A percentile compares a stretch with the other conserved stretches of the same genome.
Conservation (phyloP, 148 eudicot genomes). For the Beta vulgaris region DNA sequence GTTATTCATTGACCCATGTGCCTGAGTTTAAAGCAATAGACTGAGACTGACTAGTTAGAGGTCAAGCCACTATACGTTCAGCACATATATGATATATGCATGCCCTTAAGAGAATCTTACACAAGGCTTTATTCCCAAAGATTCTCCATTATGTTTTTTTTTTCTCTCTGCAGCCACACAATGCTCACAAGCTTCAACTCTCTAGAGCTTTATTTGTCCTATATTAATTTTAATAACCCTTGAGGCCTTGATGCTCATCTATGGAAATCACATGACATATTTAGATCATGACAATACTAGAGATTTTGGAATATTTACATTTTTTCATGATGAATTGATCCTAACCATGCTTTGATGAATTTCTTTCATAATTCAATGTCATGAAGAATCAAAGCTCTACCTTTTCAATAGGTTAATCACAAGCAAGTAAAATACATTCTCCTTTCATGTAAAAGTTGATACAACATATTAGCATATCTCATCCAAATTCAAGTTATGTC, state of each 20-base stretch:
- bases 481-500: no score
- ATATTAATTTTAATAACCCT: background rate
- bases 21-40: no score
- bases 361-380: background rate
- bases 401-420: background rate
- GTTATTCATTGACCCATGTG: background rate
- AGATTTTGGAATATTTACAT: conserved; percentile 1
- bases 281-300: background rate
- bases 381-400: background rate
- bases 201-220: background rate
- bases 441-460: background rate
- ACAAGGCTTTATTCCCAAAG: background rate
- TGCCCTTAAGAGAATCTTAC: background rate
- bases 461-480: no score
- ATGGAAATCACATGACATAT: background rate
- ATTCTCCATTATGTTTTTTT: background rate
- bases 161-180: background rate
- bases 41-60: no score
- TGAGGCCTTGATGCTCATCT: conserved; percentile 20
- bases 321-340: background rate
- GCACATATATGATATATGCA: no score
- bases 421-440: background rate
- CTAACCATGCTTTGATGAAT: background rate
- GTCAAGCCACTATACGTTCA: no score
- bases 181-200: background rate